A percentile compares a stretch with the other conserved stretches of the same genome.
phyloP scores from a whole-genome alignment of 2,329 filamentous ascomycete genomes.

The Diaporthe vexans region DNA sequence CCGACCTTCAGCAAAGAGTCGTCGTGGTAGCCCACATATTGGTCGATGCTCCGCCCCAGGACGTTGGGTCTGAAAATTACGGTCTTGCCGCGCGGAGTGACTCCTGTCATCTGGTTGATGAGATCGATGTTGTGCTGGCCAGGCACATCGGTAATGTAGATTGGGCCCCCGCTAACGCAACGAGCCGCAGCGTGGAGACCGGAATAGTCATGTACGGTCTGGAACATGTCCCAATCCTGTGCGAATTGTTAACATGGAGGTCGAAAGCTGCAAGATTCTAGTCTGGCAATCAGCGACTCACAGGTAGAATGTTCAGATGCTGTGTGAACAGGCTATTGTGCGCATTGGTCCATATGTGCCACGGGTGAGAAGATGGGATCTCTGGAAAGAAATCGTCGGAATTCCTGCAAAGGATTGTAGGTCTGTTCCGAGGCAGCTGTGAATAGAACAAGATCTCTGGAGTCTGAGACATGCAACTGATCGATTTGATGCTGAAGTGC shows the following conservation, averaged over 20 bases:
- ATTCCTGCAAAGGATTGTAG: constrained; percentile 83
- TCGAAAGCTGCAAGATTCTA: neutral
- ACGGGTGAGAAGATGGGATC: constrained; percentile 84
- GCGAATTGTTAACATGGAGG: neutral
- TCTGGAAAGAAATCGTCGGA: constrained; percentile 94
- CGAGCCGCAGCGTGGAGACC: constrained; percentile 91
- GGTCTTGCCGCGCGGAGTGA: constrained; percentile 78
- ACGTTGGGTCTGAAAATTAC: constrained; percentile 85
- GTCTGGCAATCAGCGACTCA: neutral
- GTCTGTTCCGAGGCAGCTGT: constrained; percentile 82
- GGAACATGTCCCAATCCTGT: constrained; percentile 80
- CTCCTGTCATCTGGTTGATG: constrained; percentile 85
- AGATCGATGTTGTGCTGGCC: constrained; percentile 83
- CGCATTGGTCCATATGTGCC: constrained; percentile 96
- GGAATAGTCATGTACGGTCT: constrained; percentile 76
- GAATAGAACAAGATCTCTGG: constrained; percentile 90
- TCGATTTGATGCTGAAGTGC: constrained; percentile 82
- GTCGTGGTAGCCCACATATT: constrained; percentile 84
- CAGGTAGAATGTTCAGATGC: constrained; percentile 85
- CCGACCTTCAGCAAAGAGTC: constrained; percentile 81
- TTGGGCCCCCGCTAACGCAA: constrained; percentile 89
- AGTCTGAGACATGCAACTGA: constrained; percentile 95
- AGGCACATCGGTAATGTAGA: constrained; percentile 94
- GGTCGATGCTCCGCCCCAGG: constrained; percentile 78
- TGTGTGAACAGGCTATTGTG: constrained; percentile 88